Percentiles rank a stretch among this genome's conserved stretches.
Conservation (phyloP, 1,139 yeast genomes). For the Suhomyces kunorum region DNA sequence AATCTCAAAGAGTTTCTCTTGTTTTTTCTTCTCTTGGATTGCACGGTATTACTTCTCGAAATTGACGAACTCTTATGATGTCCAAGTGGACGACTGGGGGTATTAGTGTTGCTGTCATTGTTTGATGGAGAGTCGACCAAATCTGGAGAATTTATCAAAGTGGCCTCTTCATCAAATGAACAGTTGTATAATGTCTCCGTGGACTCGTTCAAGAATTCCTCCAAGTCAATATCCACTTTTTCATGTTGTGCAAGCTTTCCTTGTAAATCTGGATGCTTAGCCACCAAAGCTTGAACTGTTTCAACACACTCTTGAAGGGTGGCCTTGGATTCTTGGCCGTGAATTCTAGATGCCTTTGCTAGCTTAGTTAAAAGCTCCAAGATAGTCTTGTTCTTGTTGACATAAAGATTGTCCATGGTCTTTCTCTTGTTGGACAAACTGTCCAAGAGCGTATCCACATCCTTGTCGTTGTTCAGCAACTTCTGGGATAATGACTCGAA, state of each 20-base stretch:
- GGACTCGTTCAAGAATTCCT: constrained; percentile 36
- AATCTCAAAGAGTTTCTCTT: constrained; percentile 36
- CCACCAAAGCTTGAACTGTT: constrained; percentile 31
- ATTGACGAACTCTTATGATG: constrained; percentile 17
- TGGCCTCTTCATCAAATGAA: constrained; percentile 42
- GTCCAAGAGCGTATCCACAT: constrained; percentile 46
- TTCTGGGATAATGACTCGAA: constrained; percentile 31
- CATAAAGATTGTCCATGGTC: constrained; percentile 47
- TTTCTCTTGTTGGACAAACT: constrained; percentile 44
- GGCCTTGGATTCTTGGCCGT: constrained; percentile 49
- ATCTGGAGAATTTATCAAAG: constrained; percentile 33
- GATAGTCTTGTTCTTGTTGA: constrained; percentile 48
- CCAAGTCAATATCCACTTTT: constrained; percentile 35
- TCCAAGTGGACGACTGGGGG: constrained; percentile 14
- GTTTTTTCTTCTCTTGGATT: constrained; percentile 31
- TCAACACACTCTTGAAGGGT: constrained; percentile 37
- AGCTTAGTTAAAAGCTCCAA: constrained; percentile 46
- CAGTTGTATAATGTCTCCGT: constrained; percentile 35
- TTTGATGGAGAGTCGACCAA: constrained; percentile 14
- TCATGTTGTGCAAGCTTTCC: constrained; percentile 32
- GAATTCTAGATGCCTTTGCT: constrained; percentile 47
- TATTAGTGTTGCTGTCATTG: constrained; percentile 11
- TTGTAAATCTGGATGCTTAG: constrained; percentile 41
- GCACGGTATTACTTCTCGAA: constrained; percentile 30
- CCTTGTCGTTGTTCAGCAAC: constrained; percentile 44